phyloP scores from a whole-genome alignment of 371 early-diverging fungal species.

The Funneliformis caledonium region DNA sequence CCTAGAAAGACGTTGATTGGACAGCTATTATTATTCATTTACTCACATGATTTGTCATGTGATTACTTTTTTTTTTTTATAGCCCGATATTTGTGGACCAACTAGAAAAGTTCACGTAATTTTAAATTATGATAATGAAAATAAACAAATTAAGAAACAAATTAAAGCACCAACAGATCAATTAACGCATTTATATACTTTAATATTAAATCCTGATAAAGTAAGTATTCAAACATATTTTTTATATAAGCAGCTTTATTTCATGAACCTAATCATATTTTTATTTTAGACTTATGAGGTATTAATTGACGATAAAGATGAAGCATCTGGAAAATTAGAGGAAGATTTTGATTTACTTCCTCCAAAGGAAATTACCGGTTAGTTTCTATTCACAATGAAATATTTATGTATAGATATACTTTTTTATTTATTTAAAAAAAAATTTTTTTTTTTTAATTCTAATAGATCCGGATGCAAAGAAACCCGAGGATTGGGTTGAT shows the following conservation, averaged over 20 bases:
- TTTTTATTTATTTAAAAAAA: not conserved
- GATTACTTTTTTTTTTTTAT: slow-evolving; percentile 42
- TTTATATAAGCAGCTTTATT: no score
- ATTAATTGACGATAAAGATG: slow-evolving; percentile 64
- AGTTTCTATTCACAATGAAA: not conserved
- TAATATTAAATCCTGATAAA: slow-evolving; percentile 89
- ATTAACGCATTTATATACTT: slow-evolving; percentile 88
- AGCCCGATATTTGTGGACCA: slow-evolving; percentile 93
- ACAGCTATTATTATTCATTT: not conserved
- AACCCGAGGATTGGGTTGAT: slow-evolving; percentile 97
- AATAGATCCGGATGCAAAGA: slow-evolving; percentile 84
- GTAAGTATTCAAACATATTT: slow-evolving; percentile 33
- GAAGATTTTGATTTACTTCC: slow-evolving; percentile 89
- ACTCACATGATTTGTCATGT: not conserved
- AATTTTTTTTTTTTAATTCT: not conserved
- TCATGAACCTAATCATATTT: not conserved
- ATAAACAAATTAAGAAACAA: slow-evolving; percentile 74
- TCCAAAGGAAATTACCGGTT: slow-evolving; percentile 78
- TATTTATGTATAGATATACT: not conserved
- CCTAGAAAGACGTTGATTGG: not conserved
- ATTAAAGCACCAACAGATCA: slow-evolving; percentile 73
- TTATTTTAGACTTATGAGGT: slow-evolving; percentile 55
- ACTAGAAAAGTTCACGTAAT: slow-evolving; percentile 95
- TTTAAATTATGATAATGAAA: slow-evolving; percentile 91
- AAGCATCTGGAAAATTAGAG: slow-evolving; percentile 71